phyloP scores from a whole-genome alignment of 345 rosid species.

The Salix brachista region DNA sequence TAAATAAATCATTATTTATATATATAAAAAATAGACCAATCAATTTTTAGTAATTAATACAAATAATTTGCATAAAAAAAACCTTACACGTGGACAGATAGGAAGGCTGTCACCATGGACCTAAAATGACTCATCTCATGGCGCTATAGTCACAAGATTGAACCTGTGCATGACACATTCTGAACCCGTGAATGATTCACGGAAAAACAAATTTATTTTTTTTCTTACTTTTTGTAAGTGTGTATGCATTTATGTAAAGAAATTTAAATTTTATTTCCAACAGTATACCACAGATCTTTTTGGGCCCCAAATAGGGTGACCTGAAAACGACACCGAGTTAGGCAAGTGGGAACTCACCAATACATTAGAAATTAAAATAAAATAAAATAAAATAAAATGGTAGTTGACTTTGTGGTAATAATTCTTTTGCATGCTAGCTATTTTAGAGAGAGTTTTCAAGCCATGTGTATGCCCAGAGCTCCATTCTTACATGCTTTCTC shows the following conservation, averaged over 20 bases:
- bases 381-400: constrained; percentile 4
- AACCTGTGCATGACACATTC: not conserved
- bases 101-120: not conserved
- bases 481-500: not conserved
- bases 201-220: not conserved
- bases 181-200: constrained; percentile 15
- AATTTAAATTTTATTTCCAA: not conserved
- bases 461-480: not conserved
- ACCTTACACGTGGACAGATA: not conserved
- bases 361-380: constrained; percentile 3
- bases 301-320: constrained; percentile 8
- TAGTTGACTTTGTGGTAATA: constrained; percentile 24
- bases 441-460: not conserved
- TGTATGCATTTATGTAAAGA: not conserved
- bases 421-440: constrained; percentile 7
- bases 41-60: not conserved
- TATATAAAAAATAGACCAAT: not conserved
- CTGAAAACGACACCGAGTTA: constrained; percentile 24
- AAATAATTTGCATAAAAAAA: not conserved
- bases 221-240: not conserved
- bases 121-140: constrained; percentile 4
- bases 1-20: too few species aligned
- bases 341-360: constrained; percentile 39
- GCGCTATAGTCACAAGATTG: constrained; percentile 1
- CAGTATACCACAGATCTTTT: not conserved